A percentile compares a stretch with the other conserved stretches of the same genome.
phyloP scores from a whole-genome alignment of 2,329 filamentous ascomycete genomes.

The Bipolaris bicolor region DNA sequence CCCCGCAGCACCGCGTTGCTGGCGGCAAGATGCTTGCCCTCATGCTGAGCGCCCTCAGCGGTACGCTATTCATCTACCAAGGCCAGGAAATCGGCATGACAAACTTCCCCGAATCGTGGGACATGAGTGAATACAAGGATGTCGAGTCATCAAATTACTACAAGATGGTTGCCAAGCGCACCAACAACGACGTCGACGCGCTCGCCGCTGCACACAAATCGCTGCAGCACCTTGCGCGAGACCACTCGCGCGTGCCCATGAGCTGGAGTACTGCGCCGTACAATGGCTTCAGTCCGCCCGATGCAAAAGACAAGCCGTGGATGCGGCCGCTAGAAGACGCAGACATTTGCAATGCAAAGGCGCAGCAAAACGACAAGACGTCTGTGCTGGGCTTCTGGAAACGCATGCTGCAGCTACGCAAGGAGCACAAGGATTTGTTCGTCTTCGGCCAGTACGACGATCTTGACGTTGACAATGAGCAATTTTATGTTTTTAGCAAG shows the following conservation, averaged over 20 bases:
- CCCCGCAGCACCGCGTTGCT: constrained; percentile 53
- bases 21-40: constrained; percentile 56
- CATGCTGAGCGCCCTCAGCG: constrained; percentile 56
- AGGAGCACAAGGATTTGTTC: constrained; percentile 63
- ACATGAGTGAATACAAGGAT: constrained; percentile 57
- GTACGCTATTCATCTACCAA: constrained; percentile 60
- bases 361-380: constrained; percentile 53
- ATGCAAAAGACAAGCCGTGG: constrained; percentile 60
- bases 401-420: constrained; percentile 60
- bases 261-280: constrained; percentile 65
- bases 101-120: constrained; percentile 55
- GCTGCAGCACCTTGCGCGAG: constrained; percentile 66
- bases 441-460: constrained; percentile 66
- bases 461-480: constrained; percentile 58
- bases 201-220: constrained; percentile 58
- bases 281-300: constrained; percentile 64
- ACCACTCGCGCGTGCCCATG: constrained; percentile 72
- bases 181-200: constrained; percentile 38
- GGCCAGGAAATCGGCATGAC: constrained; percentile 59
- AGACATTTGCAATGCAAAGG: constrained; percentile 61
- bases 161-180: constrained; percentile 41
- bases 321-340: constrained; percentile 66
- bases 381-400: constrained; percentile 69
- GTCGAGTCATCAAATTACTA: constrained; percentile 63
- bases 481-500: constrained; percentile 61